phyloP scores from a whole-genome alignment of 2,329 filamentous ascomycete genomes.

The Macroventuria anomochaeta region DNA sequence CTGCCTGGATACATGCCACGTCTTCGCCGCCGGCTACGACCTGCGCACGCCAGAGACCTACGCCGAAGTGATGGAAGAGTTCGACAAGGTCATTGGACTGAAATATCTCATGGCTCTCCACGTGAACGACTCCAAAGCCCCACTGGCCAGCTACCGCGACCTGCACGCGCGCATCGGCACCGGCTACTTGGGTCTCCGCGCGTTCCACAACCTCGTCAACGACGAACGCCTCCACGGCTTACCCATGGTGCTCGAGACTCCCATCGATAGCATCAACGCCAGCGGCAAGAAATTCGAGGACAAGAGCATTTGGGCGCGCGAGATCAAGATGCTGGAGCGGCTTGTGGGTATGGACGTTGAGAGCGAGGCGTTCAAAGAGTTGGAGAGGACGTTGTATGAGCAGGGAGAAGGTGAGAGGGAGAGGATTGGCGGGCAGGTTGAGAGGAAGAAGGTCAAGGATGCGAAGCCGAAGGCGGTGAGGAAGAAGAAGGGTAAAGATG shows the following conservation, averaged over 20 bases:
- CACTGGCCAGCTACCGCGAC: constrained; percentile 80
- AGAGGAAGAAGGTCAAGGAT: constrained; percentile 60
- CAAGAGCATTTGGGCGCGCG: constrained; percentile 83
- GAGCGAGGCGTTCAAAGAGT: constrained; percentile 70
- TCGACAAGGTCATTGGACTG: constrained; percentile 78
- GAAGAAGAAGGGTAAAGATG: constrained; percentile 44
- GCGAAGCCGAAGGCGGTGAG: constrained; percentile 49
- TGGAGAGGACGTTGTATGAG: constrained; percentile 70
- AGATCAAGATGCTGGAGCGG: constrained; percentile 93
- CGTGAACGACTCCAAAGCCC: constrained; percentile 94
- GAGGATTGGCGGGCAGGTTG: constrained; percentile 78
- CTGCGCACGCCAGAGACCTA: constrained; percentile 78
- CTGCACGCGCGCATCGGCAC: constrained; percentile 96
- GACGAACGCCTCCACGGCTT: constrained; percentile 74
- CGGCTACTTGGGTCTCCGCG: constrained; percentile 86
- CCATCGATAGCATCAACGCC: constrained; percentile 74
- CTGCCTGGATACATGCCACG: constrained; percentile 95
- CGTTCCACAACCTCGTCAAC: constrained; percentile 93
- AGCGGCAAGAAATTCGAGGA: constrained; percentile 74
- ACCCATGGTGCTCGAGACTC: constrained; percentile 96
- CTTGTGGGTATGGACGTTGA: constrained; percentile 84
- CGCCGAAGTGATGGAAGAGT: constrained; percentile 72
- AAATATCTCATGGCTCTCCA: constrained; percentile 86
- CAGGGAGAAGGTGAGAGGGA: constrained; percentile 74
- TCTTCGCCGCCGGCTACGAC: constrained; percentile 94